Conservation (phyloP, 768 basidiomycete genomes). For the Agrocybe chaxingu region DNA sequence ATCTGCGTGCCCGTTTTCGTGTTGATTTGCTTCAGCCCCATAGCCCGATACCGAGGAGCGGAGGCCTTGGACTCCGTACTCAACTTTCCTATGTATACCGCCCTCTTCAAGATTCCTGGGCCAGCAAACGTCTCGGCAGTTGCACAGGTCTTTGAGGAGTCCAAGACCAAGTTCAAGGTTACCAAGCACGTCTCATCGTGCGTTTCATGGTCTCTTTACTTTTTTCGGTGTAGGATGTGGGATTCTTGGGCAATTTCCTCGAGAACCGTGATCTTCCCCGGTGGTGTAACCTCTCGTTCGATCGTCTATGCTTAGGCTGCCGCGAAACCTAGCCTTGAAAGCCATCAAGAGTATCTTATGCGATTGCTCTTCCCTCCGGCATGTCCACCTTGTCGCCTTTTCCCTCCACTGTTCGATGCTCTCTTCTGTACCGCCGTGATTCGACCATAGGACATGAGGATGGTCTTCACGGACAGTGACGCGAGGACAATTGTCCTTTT, state of each 20-base stretch:
- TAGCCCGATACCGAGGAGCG: slow-evolving; percentile 60
- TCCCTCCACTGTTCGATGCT: too few relatives aligned
- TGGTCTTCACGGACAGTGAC: too few relatives aligned
- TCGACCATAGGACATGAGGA: too few relatives aligned
- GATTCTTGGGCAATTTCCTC: slow-evolving; percentile 68
- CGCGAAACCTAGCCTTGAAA: too few relatives aligned
- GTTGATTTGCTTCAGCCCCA: slow-evolving; percentile 32
- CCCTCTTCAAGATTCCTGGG: slow-evolving; percentile 73
- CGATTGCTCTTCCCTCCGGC: too few relatives aligned
- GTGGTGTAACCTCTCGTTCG: slow-evolving; percentile 70
- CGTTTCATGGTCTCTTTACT: slow-evolving; percentile 4
- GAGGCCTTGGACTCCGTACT: slow-evolving; percentile 64
- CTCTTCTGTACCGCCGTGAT: too few relatives aligned
- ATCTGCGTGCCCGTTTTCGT: not conserved
- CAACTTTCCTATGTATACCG: slow-evolving; percentile 68
- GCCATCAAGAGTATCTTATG: too few relatives aligned
- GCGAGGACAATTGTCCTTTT: too few relatives aligned
- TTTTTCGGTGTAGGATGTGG: slow-evolving; percentile 29
- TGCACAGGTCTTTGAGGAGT: slow-evolving; percentile 46
- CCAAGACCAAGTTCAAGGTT: slow-evolving; percentile 51
- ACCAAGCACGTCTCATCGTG: not conserved
- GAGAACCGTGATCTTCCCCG: slow-evolving; percentile 79
- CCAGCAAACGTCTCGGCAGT: slow-evolving; percentile 58
- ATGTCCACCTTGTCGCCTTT: too few relatives aligned
- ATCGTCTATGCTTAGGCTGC: slow-evolving; percentile 25